Percentiles rank a stretch among this genome's conserved stretches.
Evolutionary conservation across 2,329 filamentous ascomycete genomes (phyloP).

Genomic region (Raffaelea ambrosiae): DNA sequence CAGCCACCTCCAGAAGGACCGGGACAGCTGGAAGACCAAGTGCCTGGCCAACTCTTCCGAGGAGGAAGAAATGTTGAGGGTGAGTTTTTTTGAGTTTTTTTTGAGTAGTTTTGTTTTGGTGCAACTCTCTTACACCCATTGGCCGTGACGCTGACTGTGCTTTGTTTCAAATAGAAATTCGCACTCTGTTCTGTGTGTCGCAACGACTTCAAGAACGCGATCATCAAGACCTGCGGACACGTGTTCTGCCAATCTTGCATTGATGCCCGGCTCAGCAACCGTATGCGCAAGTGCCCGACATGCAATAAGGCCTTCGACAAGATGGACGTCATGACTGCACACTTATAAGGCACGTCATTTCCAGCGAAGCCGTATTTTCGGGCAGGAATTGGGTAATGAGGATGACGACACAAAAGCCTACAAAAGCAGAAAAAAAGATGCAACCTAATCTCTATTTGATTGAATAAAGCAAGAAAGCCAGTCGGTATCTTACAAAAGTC

Average conservation of each 20-base stretch:
- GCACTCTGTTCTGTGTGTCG: slow-evolving; percentile 89
- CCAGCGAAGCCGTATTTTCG: no score
- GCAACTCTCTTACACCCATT: no score
- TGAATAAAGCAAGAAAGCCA: no score
- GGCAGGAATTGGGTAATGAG: no score
- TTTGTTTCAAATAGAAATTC: slow-evolving; percentile 47
- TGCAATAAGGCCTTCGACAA: slow-evolving; percentile 89
- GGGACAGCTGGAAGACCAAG: slow-evolving; percentile 80
- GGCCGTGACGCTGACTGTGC: slow-evolving; percentile 23
- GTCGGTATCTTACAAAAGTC: no score
- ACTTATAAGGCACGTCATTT: slow-evolving; percentile 24
- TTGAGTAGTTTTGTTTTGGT: neutral
- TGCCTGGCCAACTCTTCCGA: slow-evolving; percentile 71
- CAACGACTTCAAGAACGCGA: slow-evolving; percentile 87
- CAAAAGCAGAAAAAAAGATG: no score
- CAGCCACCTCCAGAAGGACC: slow-evolving; percentile 70
- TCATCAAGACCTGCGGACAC: slow-evolving; percentile 88
- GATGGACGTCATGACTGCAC: slow-evolving; percentile 75
- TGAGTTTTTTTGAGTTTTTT: slow-evolving; percentile 40
- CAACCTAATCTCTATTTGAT: no score
- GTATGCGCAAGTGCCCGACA: slow-evolving; percentile 90
- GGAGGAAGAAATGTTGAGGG: slow-evolving; percentile 77
- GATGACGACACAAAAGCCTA: no score
- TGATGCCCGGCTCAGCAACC: slow-evolving; percentile 78
- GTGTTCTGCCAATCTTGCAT: slow-evolving; percentile 89